Base-by-base conservation (phyloP, 768 basidiomycete genomes). In the Sutorius australiensis region DNA sequence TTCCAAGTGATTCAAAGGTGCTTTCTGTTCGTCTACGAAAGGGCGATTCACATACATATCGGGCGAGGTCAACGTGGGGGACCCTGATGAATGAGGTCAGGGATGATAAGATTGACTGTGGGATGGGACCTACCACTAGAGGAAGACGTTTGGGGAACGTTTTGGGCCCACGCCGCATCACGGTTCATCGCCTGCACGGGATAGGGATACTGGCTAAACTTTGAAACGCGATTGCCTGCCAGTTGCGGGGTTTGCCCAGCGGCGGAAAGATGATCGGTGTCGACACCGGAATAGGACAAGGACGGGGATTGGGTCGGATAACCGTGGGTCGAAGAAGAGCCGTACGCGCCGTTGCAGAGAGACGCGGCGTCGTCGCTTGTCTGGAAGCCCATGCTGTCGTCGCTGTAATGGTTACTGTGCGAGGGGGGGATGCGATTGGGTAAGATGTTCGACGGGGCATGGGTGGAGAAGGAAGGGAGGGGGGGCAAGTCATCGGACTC, bases 1-100 rank as follows among this genome's bases (percentile, higher is more conserved):
- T 55, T 83, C 79, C 55, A 86, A 66, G 56, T 70, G 74, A 57
- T 73, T 77, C 51, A 83, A 57, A 38, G 76, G 61, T 24, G 77
- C 61, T 63, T 86, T 86, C 60, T 81, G 78, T 49, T 86, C 85
- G 38, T 85, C 84, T 24, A 66, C 67, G 49, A 73, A 67, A 55
- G 73, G 76, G 47, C 80, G 76, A 50, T 70, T 61, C 24, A 75
- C 64, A 63, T 79, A 82, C 62, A 82, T 73, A 51, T 81, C 79
- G 31, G 69, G 61, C 6, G 68, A 70, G 37, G 69, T 70, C 61
- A 75, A 66, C 50, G 79, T 79, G 42, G 85, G 84, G 0, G 87
- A 84, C 63, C 82, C 83, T 53, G 72, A 66, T 58, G 76, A 82
- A 45, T 70, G 73, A 43, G 57, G 58, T 69, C 59, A 69, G 70